Percentiles rank a stretch among this genome's conserved stretches.
Evolutionary conservation across 1,284 basidiomycete species (phyloP).

Genomic region (Pterulicium gracile): DNA sequence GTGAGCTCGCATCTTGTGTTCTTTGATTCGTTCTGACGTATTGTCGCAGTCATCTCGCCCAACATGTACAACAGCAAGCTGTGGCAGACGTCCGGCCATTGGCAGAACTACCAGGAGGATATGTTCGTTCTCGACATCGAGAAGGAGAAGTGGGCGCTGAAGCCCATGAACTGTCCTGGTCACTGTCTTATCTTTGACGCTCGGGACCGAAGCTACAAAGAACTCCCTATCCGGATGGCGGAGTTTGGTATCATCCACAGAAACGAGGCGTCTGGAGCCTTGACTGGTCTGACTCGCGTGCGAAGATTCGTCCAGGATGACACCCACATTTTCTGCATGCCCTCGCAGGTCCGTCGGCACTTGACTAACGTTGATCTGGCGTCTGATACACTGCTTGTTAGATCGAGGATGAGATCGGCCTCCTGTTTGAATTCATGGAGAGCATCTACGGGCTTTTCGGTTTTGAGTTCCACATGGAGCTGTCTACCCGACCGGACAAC

Average conservation of each 20-base stretch:
- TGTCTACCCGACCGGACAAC: conserved; percentile 96
- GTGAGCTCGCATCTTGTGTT: conserved; percentile 21
- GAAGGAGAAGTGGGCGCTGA: conserved; percentile 90
- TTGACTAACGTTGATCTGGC: too few relatives aligned
- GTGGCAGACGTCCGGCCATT: conserved; percentile 98
- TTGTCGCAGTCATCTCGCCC: conserved; percentile 79
- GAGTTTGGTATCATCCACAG: conserved; percentile 98
- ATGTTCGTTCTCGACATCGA: conserved; percentile 95
- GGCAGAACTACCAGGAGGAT: conserved; percentile 96
- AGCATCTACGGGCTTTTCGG: conserved; percentile 95
- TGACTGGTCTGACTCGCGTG: conserved; percentile 91
- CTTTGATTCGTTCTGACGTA: conserved; percentile 3
- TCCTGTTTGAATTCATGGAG: conserved; percentile 92
- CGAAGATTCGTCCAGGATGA: conserved; percentile 97
- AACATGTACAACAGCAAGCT: conserved; percentile 97
- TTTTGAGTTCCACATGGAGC: conserved; percentile 91
- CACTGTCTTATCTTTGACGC: conserved; percentile 96
- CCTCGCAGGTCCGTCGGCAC: conserved; percentile 53
- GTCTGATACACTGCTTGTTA: conserved; percentile 21
- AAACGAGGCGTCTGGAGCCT: conserved; percentile 93
- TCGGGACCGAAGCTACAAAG: conserved; percentile 89
- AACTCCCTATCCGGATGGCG: conserved; percentile 94
- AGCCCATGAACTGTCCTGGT: conserved; percentile 99
- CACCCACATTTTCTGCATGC: conserved; percentile 95
- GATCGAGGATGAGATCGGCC: conserved; percentile 83